These are phyloP conservation scores for Sporisorium graminicola DNA, from an alignment of 1,284 basidiomycete genomes.

Conservation along the genomic window DNA sequence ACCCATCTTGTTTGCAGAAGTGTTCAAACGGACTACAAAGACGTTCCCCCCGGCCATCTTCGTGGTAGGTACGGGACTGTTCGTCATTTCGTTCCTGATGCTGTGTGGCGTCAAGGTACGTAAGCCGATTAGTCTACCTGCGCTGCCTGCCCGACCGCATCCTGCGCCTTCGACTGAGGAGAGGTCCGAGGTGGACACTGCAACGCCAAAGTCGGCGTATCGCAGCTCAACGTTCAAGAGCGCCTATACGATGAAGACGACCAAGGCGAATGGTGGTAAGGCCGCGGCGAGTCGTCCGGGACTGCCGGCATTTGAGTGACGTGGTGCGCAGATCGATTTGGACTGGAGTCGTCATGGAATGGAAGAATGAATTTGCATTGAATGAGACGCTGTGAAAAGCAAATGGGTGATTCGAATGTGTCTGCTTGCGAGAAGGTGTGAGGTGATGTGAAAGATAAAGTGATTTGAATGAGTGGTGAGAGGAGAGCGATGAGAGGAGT, in stretches of 20 bases:
- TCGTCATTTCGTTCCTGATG: conserved; percentile 33
- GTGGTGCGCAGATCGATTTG: background rate
- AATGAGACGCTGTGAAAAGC: background rate
- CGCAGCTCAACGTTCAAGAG: conserved; percentile 31
- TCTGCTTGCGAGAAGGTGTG: background rate
- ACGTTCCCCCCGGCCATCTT: conserved; percentile 58
- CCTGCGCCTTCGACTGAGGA: background rate
- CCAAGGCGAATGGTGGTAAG: conserved; percentile 4
- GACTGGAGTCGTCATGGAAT: too few relatives aligned
- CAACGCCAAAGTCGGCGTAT: conserved; percentile 11
- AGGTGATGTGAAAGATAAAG: background rate
- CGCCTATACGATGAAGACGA: conserved; percentile 32
- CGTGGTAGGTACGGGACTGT: conserved; percentile 41
- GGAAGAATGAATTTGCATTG: too few relatives aligned
- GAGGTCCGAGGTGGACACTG: conserved; percentile 2
- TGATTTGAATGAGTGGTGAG: background rate
- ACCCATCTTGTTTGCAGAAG: conserved; percentile 59
- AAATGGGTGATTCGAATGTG: too few relatives aligned
- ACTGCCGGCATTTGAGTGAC: conserved; percentile 21
- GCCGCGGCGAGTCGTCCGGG: conserved; percentile 5
- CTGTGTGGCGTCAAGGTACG: conserved; percentile 54
- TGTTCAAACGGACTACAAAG: conserved; percentile 53
- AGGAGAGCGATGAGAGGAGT: background rate
- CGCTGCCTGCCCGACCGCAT: conserved; percentile 52
- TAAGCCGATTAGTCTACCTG: conserved; percentile 50